Evolutionary conservation across 305 asterid genomes (phyloP).

Genomic region (Lippia alba): DNA sequence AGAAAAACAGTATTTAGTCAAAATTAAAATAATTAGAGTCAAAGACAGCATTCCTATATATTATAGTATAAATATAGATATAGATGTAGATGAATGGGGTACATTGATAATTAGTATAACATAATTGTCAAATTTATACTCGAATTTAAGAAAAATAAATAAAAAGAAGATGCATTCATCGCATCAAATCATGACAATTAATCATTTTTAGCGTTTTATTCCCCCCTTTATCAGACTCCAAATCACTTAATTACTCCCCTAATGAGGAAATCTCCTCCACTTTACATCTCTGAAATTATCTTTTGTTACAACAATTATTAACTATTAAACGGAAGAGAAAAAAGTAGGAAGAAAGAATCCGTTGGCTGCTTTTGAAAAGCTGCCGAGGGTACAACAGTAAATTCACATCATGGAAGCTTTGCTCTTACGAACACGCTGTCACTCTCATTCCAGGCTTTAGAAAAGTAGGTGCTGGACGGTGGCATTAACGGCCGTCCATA

Average conservation of each 20-base stretch:
- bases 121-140: too few relatives aligned
- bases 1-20: too few relatives aligned
- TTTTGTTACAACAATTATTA: background rate
- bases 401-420: slow-evolving; percentile 8
- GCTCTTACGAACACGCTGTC: slow-evolving; percentile 37
- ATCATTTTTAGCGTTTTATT: too few relatives aligned
- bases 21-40: too few relatives aligned
- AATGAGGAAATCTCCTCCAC: slow-evolving; percentile 28
- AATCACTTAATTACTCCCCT: slow-evolving; percentile 12
- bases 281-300: slow-evolving; percentile 11
- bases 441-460: slow-evolving; percentile 29
- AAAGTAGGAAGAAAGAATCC: background rate
- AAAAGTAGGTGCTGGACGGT: slow-evolving; percentile 50
- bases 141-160: too few relatives aligned
- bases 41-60: too few relatives aligned
- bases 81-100: too few relatives aligned
- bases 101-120: too few relatives aligned
- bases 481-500: slow-evolving; percentile 35
- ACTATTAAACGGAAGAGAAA: background rate
- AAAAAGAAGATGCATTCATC: too few relatives aligned
- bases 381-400: slow-evolving; percentile 33
- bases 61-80: too few relatives aligned
- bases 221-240: slow-evolving; percentile 16
- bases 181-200: too few relatives aligned
- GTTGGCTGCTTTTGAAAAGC: slow-evolving; percentile 33